Percentiles rank a stretch among this genome's conserved stretches.
phyloP scores from a whole-genome alignment of 177 flowering plant genomes.

The Vitis hybrid region DNA sequence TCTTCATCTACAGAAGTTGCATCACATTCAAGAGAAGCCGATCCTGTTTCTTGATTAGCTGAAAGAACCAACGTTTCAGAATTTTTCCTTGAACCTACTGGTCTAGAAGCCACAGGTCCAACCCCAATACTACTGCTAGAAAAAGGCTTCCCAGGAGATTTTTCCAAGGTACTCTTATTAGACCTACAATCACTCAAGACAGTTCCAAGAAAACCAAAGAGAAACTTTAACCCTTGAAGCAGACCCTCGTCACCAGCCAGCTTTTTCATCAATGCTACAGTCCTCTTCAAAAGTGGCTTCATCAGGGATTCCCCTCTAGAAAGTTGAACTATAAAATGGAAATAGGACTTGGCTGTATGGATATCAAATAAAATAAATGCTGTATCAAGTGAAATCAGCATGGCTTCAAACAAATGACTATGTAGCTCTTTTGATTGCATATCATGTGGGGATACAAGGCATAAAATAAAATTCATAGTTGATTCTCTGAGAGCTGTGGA shows the following conservation, averaged over 20 bases:
- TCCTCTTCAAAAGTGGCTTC: slow-evolving; percentile 59
- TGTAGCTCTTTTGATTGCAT: slow-evolving; percentile 43
- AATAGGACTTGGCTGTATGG: slow-evolving; percentile 70
- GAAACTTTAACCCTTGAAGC: slow-evolving; percentile 80
- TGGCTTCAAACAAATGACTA: slow-evolving; percentile 62
- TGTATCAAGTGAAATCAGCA: slow-evolving; percentile 64
- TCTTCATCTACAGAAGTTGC: slow-evolving; percentile 94
- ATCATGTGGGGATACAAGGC: slow-evolving; percentile 56
- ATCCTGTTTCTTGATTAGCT: slow-evolving; percentile 62
- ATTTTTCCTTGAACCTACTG: slow-evolving; percentile 59
- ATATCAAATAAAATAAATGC: slow-evolving; percentile 77
- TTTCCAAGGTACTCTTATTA: slow-evolving; percentile 38
- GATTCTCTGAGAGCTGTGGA: slow-evolving; percentile 73
- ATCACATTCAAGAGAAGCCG: slow-evolving; percentile 81
- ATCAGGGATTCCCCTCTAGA: slow-evolving; percentile 60
- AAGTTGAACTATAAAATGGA: slow-evolving; percentile 73
- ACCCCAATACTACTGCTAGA: slow-evolving; percentile 40
- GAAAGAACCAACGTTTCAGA: slow-evolving; percentile 65
- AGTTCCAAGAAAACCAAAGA: slow-evolving; percentile 70
- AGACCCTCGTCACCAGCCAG: slow-evolving; percentile 59
- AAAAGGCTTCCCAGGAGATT: slow-evolving; percentile 42
- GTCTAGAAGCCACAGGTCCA: slow-evolving; percentile 47
- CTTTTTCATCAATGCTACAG: slow-evolving; percentile 64
- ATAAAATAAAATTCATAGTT: slow-evolving; percentile 64
- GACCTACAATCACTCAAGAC: slow-evolving; percentile 68